Evolutionary conservation across 805 yeast species (phyloP), one percentile per base, ranked within the genome.

Genomic region (Zygoascus bituminiphila): DNA sequence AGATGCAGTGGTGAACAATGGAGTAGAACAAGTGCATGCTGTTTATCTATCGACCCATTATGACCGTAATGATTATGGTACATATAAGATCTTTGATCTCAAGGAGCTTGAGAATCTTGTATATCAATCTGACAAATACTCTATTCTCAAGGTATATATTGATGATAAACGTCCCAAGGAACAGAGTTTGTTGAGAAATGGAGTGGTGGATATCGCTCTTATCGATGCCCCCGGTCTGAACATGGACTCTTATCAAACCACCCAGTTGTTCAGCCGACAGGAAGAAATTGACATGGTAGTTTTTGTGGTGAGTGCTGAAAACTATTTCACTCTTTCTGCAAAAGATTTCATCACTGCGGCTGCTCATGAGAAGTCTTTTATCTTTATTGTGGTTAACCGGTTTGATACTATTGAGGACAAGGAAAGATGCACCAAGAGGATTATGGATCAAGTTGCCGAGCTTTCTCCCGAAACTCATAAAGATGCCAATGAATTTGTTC

Each of bases 211-310:
- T 60, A 88, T 93, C 49, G 79, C 89, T 21, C 71, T 93, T 52
- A 93, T 93, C 47, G 99, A 93, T 68, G 97, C 98, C 0, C 99
- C 99, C 0, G 99, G 99, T 0, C 72, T 93, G 49, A 93, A 93
- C 63, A 75, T 88, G 74, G 97, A 91, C 59, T 85, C 93, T 4
- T 84, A 83, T 57, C 96, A 88, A 63, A 93, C 99, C 0, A 86
- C 96, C 1, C 95, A 91, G 61, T 88, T 93, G 0, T 89, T 91
- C 63, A 84, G 96, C 1, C 78, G 97, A 51, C 98, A 93, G 68
- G 98, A 93, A 60, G 98, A 93, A 61, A 93, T 93, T 53, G 99
- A 93, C 63, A 73, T 93, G 55, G 96, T 93, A 2, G 91, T 93
- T 0, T 94, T 93, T 70, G 98, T 94, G 2, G 96, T 93, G 2